These are phyloP conservation scores for Adiantum capillusveneris DNA, from an alignment of 75 land plant genomes.

Conservation along the genomic window DNA sequence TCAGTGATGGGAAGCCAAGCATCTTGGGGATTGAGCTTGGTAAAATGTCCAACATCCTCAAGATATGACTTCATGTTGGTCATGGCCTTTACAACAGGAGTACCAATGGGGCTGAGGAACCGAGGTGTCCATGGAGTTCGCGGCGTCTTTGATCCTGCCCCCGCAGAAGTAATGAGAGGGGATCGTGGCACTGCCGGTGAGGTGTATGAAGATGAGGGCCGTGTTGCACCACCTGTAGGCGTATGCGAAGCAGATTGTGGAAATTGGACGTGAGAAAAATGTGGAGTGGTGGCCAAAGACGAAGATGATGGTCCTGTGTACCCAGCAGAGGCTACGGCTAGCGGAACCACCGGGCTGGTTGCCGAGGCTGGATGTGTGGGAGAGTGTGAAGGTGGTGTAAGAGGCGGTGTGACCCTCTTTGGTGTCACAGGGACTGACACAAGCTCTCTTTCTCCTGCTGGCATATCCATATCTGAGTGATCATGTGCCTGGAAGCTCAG, in stretches of 20 bases:
- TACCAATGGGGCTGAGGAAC: constrained; percentile 39
- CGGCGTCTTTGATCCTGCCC: constrained; percentile 19
- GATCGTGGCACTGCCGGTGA: constrained; percentile 20
- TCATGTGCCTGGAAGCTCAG: constrained; percentile 1
- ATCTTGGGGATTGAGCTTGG: constrained; percentile 73
- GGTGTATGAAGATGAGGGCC: background rate
- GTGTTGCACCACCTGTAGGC: background rate
- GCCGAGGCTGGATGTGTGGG: too few species aligned
- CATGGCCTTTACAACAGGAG: constrained; percentile 64
- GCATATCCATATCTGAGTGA: background rate
- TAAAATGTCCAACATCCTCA: constrained; percentile 88
- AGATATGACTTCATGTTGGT: constrained; percentile 67
- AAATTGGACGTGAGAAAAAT: too few species aligned
- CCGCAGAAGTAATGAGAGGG: constrained; percentile 22
- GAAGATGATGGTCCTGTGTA: too few species aligned
- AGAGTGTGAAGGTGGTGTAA: too few species aligned
- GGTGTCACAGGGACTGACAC: too few species aligned
- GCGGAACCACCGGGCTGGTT: too few species aligned
- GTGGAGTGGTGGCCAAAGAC: too few species aligned
- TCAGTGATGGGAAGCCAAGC: constrained; percentile 97
- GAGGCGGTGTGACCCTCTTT: too few species aligned
- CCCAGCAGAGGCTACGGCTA: too few species aligned
- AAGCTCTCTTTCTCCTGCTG: background rate
- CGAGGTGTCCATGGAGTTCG: constrained; percentile 36
- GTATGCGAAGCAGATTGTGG: constrained; percentile 1